Evolutionary conservation across 495 filamentous ascomycete species (phyloP).

Genomic region (Haplographium delicatum): DNA sequence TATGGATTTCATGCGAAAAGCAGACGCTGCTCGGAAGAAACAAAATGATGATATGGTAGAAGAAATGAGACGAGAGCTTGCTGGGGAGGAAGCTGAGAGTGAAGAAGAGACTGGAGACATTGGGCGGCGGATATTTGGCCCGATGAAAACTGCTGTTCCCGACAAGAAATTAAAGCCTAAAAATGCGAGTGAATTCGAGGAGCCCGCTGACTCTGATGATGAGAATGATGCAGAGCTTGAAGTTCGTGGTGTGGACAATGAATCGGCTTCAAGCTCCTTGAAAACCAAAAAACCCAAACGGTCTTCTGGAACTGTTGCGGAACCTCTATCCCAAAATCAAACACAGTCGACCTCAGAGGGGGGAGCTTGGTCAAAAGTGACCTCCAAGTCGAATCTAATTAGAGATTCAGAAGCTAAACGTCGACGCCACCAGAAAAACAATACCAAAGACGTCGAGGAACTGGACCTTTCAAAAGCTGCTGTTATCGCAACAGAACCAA

Average conservation of each 20-base stretch:
- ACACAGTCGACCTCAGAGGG: slow-evolving; percentile 13
- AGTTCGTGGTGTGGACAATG: slow-evolving; percentile 20
- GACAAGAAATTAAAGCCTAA: slow-evolving; percentile 2
- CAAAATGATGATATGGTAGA: slow-evolving; percentile 79
- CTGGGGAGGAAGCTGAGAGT: slow-evolving; percentile 47
- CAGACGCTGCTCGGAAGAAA: slow-evolving; percentile 68
- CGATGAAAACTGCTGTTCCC: slow-evolving; percentile 27
- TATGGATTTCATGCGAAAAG: slow-evolving; percentile 91
- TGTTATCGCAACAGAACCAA: slow-evolving; percentile 27
- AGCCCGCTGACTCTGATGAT: slow-evolving; percentile 30
- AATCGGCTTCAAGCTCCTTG: neutral
- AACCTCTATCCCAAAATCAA: neutral
- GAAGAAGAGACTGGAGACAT: slow-evolving; percentile 46
- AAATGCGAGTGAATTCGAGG: slow-evolving; percentile 52
- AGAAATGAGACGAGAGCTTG: slow-evolving; percentile 67
- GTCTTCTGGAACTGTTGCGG: neutral
- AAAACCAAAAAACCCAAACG: slow-evolving; percentile 5
- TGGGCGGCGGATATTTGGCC: slow-evolving; percentile 64
- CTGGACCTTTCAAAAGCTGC: slow-evolving; percentile 37
- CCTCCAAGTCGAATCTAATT: slow-evolving; percentile 14
- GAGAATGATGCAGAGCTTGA: slow-evolving; percentile 13
- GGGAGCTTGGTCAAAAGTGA: slow-evolving; percentile 33
- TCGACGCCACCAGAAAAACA: slow-evolving; percentile 32
- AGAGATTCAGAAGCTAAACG: slow-evolving; percentile 20
- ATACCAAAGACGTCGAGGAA: slow-evolving; percentile 26